Conservation (phyloP, 2,329 filamentous ascomycete species). For the Pyricularia sp. region DNA sequence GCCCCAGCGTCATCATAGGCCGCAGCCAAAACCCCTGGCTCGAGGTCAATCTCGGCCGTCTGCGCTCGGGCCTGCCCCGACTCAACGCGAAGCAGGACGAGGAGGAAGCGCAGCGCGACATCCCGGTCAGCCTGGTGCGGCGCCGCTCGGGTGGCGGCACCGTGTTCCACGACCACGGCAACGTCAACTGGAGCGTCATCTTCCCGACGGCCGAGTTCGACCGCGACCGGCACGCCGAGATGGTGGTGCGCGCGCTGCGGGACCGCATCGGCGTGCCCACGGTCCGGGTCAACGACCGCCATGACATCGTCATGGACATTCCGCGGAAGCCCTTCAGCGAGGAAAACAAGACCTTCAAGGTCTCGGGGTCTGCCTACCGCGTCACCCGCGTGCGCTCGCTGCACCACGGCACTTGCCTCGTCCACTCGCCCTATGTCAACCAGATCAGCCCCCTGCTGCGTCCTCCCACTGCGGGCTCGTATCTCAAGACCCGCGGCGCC, state of each 20-base stretch:
- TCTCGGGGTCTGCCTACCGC: conserved; percentile 94
- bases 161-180: conserved; percentile 88
- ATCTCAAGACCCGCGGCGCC: conserved; percentile 74
- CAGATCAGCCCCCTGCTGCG: conserved; percentile 61
- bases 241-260: conserved; percentile 79
- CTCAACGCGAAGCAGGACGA: conserved; percentile 7
- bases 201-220: conserved; percentile 70
- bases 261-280: conserved; percentile 41
- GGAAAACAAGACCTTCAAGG: conserved; percentile 49
- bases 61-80: conserved; percentile 25
- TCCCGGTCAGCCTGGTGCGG: conserved; percentile 56
- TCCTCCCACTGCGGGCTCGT: conserved; percentile 62
- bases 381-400: conserved; percentile 68
- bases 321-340: neutral
- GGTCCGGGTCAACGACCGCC: conserved; percentile 73
- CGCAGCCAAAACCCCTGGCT: conserved; percentile 98
- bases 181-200: conserved; percentile 92
- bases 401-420: conserved; percentile 87
- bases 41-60: conserved; percentile 66
- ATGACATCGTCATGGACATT: conserved; percentile 76
- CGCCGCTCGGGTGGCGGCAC: conserved; percentile 82
- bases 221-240: conserved; percentile 78
- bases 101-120: conserved; percentile 9
- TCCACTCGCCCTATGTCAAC: conserved; percentile 65
- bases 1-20: conserved; percentile 81